Conservation (phyloP, 1,284 basidiomycete species). For the Volvariella volvacea region DNA sequence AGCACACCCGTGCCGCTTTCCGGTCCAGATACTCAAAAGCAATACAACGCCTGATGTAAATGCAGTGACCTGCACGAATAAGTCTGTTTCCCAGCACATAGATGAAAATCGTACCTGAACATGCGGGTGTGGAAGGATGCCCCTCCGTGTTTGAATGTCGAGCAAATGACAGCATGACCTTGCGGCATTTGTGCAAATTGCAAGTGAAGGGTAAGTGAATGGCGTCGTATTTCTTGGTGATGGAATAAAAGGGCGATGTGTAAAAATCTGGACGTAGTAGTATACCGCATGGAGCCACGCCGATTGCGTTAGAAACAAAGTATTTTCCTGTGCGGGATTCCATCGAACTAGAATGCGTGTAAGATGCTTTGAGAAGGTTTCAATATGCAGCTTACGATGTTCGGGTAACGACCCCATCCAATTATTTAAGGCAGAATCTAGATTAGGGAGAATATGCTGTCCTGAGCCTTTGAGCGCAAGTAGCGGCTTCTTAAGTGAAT, state of each 20-base stretch:
- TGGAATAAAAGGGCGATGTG: slow-evolving; percentile 67
- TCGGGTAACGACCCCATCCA: slow-evolving; percentile 62
- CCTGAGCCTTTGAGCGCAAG: slow-evolving; percentile 25
- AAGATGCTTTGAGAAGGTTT: slow-evolving; percentile 1
- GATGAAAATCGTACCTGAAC: too few relatives aligned
- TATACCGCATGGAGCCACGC: slow-evolving; percentile 53
- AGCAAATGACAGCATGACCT: slow-evolving; percentile 55
- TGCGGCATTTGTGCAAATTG: slow-evolving; percentile 66
- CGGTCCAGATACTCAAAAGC: slow-evolving; percentile 56
- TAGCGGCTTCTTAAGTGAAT: neutral
- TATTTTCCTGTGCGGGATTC: slow-evolving; percentile 49
- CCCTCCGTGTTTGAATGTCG: slow-evolving; percentile 30
- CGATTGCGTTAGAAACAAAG: slow-evolving; percentile 50
- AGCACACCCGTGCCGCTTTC: slow-evolving; percentile 36
- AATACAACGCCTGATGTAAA: slow-evolving; percentile 50
- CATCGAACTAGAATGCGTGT: slow-evolving; percentile 58
- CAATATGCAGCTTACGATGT: slow-evolving; percentile 30
- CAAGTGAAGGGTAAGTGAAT: slow-evolving; percentile 49
- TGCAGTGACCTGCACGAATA: slow-evolving; percentile 24
- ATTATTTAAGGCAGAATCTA: slow-evolving; percentile 61
- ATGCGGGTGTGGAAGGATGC: slow-evolving; percentile 15
- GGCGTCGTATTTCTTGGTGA: slow-evolving; percentile 39
- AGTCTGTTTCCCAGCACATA: too few relatives aligned
- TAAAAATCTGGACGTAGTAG: slow-evolving; percentile 56
- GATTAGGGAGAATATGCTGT: slow-evolving; percentile 51